A percentile compares a stretch with the other conserved stretches of the same genome.
phyloP scores from a whole-genome alignment of 2,329 filamentous ascomycete species.

The Xylariaceae sp. region DNA sequence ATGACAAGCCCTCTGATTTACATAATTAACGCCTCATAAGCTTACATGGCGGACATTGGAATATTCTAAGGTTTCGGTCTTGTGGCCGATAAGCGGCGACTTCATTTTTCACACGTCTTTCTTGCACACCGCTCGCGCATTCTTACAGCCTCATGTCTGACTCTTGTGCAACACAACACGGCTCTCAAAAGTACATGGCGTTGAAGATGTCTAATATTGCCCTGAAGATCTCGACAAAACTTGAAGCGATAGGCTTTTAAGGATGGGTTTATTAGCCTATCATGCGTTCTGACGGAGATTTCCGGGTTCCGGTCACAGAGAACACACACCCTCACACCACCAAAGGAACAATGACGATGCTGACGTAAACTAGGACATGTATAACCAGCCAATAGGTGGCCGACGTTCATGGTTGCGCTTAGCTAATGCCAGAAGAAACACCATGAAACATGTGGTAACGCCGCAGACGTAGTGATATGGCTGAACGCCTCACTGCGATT shows the following conservation, averaged over 20 bases:
- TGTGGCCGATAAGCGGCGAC: constrained; percentile 9
- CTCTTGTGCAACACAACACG: not conserved
- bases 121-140: not conserved
- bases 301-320: no score
- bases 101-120: not conserved
- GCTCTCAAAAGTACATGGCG: no score
- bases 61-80: not conserved
- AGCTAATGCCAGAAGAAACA: not conserved
- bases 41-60: constrained; percentile 6
- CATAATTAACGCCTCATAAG: constrained; percentile 15
- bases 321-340: no score
- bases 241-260: no score
- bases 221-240: no score
- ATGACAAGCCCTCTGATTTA: not conserved
- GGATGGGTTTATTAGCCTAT: no score
- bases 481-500: not conserved
- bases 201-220: no score
- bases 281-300: no score
- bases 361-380: no score
- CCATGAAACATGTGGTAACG: not conserved
- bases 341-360: no score
- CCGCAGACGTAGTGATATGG: constrained; percentile 11
- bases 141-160: not conserved
- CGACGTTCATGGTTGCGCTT: not conserved
- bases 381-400: no score